phyloP scores from a whole-genome alignment of 1,284 basidiomycete species.

The Cryptococcus sp. region DNA sequence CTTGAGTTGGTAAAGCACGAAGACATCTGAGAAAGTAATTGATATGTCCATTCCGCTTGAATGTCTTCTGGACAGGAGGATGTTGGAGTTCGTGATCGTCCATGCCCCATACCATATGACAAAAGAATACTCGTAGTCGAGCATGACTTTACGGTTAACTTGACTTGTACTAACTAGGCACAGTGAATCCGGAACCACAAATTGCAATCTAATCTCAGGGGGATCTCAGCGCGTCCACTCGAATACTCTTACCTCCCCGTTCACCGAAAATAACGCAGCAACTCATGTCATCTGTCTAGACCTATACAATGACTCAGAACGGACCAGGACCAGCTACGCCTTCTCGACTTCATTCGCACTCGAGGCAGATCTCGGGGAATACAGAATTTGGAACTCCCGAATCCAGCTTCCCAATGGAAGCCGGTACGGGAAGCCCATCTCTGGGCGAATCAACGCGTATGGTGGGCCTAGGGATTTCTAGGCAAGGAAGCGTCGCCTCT shows the following conservation, averaged over 20 bases:
- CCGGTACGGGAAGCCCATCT: background rate
- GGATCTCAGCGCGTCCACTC: too few species aligned
- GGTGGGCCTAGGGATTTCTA: background rate
- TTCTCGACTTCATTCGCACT: background rate
- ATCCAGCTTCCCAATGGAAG: background rate
- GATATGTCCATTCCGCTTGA: conserved; percentile 46
- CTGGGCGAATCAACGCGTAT: background rate
- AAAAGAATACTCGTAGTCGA: too few species aligned
- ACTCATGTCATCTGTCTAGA: too few species aligned
- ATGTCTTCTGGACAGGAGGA: conserved; percentile 27
- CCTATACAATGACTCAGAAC: background rate
- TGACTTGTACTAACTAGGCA: too few species aligned
- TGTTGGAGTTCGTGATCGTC: background rate
- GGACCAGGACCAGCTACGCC: background rate
- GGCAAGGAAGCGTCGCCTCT: background rate
- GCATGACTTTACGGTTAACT: too few species aligned
- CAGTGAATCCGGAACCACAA: too few species aligned
- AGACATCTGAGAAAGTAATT: conserved; percentile 44
- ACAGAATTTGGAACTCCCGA: background rate
- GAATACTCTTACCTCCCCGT: too few species aligned
- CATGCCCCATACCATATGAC: background rate
- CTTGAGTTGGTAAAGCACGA: conserved; percentile 36
- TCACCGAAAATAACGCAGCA: too few species aligned
- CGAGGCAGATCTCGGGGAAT: background rate
- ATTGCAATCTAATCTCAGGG: too few species aligned